Base-by-base conservation (phyloP, 441 rosid species). In the Hura crepitans region DNA sequence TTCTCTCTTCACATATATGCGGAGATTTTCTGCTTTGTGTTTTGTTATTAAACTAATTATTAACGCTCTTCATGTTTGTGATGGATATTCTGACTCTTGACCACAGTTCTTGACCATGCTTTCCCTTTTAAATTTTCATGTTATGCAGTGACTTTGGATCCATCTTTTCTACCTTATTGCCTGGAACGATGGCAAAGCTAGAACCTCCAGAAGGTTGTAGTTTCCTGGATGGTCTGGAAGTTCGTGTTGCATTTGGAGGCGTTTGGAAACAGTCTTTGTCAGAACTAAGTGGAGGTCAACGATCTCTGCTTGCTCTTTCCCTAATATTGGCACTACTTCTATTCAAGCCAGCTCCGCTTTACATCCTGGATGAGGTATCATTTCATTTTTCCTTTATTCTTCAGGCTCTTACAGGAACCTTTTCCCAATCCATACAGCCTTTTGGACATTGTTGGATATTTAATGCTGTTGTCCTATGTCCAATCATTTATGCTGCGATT, bases 221-320 rank as follows among this genome's bases (percentile, higher is more conserved):
- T 75, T 93, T 96, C 81, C 87, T 96, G 66, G 99, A 93, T 79
- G 99, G 99, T 78, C 89, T 96, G 54, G 99, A 93, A 89, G 99
- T 93, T 76, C 84, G 98, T 71, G 97, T 96, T 67, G 99, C 99
- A 70, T 96, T 96, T 82, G 99, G 99, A 27, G 62, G 92, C 74
- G 97, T 96, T 39, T 96, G 98, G 99, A 96, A 96, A 77, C 99
- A 93, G 83, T 89, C 98, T 54, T 75, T 96, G 77, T 96, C 99
- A 62, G 99, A 96, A 77, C 80, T 96, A 63, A 96, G 99, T 57
- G 98, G 99, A 71, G 99, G 99, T 51, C 98, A 96, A 80, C 81
- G 99, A 72, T 93, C 99, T 76, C 82, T 96, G 64, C 91, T 96
- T 47, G 98, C 99, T 42, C 91, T 96, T 51, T 96, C 99, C 43